Evolutionary conservation across 2,329 filamentous ascomycete species (phyloP), one percentile per base, ranked within the genome.

Genomic region (Proliferodiscus dingleyae): DNA sequence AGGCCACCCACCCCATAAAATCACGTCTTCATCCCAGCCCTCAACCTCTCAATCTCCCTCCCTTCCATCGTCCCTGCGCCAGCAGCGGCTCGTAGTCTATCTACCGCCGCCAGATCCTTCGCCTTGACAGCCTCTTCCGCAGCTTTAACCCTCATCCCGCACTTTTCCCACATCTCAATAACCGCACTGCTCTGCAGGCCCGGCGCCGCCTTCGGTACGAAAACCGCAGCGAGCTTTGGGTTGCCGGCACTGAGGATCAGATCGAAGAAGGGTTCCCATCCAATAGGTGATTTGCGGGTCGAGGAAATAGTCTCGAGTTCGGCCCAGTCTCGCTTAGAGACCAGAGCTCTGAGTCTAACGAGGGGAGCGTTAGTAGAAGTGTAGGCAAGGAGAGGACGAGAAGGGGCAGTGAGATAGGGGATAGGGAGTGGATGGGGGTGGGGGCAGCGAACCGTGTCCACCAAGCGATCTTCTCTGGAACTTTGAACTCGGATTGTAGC

Each of bases 191-290:
- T 72, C 36, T 82, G 76, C 37, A 94, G 64, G 19, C 41, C 43
- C 4, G 45, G 74, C 73, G 13, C 83, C 84, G 70, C 90, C 67
- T 97, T 97, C 2, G 88, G 82, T 41, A 97, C 81, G 66, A 96
- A 97, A 4, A 80, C 66, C 1, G 85, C 79, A 1, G 93, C 93
- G 13, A 95, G 74, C 50, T 90, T 85, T 4, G 88, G 85, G 62
- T 97, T 97, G 37, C 93, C 93, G 1, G 93, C 93, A 37, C 85
- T 83, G 1, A 97, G 72, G 22, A 87, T 81, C 59, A 94, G 85
- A 62, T 93, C 94, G 72, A 87, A 96, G 68, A 95, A 98, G 0
- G 91, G 89, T 37, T 95, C 89, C 93, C 93, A 98, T 9, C 91
- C 91, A 63, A 98, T 97, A 0, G 91, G 88, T 47, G 86, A 93